Conservation (phyloP, 1,284 basidiomycete species). For the Cutaneotrichosporon sp. region DNA sequence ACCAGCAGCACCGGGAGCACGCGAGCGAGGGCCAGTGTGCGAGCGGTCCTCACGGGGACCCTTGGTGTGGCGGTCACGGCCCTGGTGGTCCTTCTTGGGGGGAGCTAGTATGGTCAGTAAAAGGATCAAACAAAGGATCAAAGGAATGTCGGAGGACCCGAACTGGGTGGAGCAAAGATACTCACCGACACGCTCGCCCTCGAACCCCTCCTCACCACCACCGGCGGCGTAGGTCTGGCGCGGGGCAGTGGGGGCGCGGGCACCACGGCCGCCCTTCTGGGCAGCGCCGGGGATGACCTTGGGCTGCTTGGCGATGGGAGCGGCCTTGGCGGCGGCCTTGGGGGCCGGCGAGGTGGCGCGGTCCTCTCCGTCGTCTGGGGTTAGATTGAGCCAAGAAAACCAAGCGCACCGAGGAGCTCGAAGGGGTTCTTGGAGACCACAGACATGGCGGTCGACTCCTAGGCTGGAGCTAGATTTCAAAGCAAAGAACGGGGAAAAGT, state of each 20-base stretch:
- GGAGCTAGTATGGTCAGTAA: slow-evolving; percentile 24
- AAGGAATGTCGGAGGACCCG: neutral
- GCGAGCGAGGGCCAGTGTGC: slow-evolving; percentile 35
- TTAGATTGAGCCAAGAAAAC: neutral
- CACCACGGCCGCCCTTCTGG: slow-evolving; percentile 33
- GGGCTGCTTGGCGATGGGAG: slow-evolving; percentile 35
- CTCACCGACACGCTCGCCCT: slow-evolving; percentile 53
- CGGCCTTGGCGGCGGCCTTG: slow-evolving; percentile 28
- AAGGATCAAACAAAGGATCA: neutral
- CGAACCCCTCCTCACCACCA: slow-evolving; percentile 44
- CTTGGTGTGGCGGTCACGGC: slow-evolving; percentile 50
- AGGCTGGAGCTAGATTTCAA: slow-evolving; percentile 19
- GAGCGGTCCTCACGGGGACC: slow-evolving; percentile 45
- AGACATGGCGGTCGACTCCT: slow-evolving; percentile 47
- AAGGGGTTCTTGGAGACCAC: slow-evolving; percentile 55
- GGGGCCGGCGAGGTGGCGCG: slow-evolving; percentile 36
- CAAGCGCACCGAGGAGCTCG: slow-evolving; percentile 54
- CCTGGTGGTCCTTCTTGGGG: slow-evolving; percentile 38
- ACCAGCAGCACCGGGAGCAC: slow-evolving; percentile 36
- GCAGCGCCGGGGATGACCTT: slow-evolving; percentile 41
- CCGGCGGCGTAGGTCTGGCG: slow-evolving; percentile 39
- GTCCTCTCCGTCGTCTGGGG: slow-evolving; percentile 45
- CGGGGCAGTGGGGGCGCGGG: slow-evolving; percentile 41
- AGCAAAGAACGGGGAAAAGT: neutral
- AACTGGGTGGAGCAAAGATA: slow-evolving; percentile 8